A percentile compares a stretch with the other conserved stretches of the same genome.
Conservation (phyloP, 306 rosid genomes). For the Vigna nakashimae region DNA sequence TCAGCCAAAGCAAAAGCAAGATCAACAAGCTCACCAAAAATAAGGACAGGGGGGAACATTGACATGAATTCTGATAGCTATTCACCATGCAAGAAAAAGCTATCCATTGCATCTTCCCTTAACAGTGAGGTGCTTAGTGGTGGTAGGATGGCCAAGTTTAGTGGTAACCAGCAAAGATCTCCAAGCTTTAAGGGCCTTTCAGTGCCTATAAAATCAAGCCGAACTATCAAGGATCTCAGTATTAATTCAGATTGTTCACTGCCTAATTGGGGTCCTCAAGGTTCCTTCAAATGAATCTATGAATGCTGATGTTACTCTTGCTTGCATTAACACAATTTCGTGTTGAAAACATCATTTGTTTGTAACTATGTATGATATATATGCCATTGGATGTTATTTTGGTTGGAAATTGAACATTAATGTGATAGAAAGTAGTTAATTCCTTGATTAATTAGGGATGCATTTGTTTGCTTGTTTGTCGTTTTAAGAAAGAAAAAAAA, state of each 20-base stretch:
- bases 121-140: slow-evolving; percentile 53
- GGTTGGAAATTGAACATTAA: slow-evolving; percentile 40
- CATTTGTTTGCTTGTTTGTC: neutral
- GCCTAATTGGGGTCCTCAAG: slow-evolving; percentile 63
- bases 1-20: slow-evolving; percentile 84
- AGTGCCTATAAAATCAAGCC: slow-evolving; percentile 75
- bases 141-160: slow-evolving; percentile 43
- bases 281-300: slow-evolving; percentile 53
- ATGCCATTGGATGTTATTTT: slow-evolving; percentile 41
- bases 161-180: slow-evolving; percentile 64
- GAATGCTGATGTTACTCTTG: slow-evolving; percentile 1
- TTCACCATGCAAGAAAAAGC: slow-evolving; percentile 85
- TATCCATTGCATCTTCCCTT: slow-evolving; percentile 57
- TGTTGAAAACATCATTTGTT: slow-evolving; percentile 41
- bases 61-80: slow-evolving; percentile 65
- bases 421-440: slow-evolving; percentile 36
- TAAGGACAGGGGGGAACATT: slow-evolving; percentile 58
- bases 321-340: slow-evolving; percentile 20
- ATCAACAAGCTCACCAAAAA: slow-evolving; percentile 75
- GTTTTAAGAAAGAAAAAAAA: too few relatives aligned
- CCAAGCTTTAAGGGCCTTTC: slow-evolving; percentile 81
- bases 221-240: slow-evolving; percentile 63
- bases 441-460: slow-evolving; percentile 29
- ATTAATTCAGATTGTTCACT: slow-evolving; percentile 75
- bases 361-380: slow-evolving; percentile 40